Evolutionary conservation across 371 early-diverging fungal genomes (phyloP).

Genomic region (Nematocida sp.): DNA sequence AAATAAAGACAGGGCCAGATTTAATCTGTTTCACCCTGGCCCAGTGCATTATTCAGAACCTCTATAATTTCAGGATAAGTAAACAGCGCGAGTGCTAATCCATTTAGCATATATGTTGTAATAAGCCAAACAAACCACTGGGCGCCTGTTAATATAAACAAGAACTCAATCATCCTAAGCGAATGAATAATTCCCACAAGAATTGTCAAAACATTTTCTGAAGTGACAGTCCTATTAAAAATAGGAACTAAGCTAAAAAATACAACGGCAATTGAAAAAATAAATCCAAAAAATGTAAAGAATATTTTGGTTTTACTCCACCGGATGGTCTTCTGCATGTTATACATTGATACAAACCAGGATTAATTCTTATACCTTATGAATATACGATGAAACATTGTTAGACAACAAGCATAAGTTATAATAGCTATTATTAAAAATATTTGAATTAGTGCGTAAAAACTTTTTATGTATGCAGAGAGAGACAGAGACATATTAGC

Average conservation of each 20-base stretch:
- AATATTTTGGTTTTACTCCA: constrained; percentile 30
- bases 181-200: not conserved
- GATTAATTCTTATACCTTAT: not conserved
- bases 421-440: no score
- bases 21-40: not conserved
- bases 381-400: constrained; percentile 23
- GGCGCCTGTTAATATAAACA: constrained; percentile 13
- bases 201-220: not conserved
- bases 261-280: constrained; percentile 27
- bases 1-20: no score
- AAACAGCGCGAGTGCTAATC: not conserved
- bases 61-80: constrained; percentile 22
- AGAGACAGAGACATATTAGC: constrained; percentile 59
- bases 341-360: not conserved
- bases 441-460: no score
- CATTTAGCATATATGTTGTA: constrained; percentile 1
- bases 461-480: constrained; percentile 28
- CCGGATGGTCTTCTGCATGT: constrained; percentile 10
- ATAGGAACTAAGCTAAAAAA: constrained; percentile 8
- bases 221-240: not conserved
- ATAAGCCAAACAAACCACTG: constrained; percentile 41
- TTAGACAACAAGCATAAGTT: constrained; percentile 12
- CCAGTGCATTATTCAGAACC: not conserved
- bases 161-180: constrained; percentile 34
- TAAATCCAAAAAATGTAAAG: constrained; percentile 27